Conservation (phyloP, 2,329 filamentous ascomycete species). For the Hypoxylon sp. region DNA sequence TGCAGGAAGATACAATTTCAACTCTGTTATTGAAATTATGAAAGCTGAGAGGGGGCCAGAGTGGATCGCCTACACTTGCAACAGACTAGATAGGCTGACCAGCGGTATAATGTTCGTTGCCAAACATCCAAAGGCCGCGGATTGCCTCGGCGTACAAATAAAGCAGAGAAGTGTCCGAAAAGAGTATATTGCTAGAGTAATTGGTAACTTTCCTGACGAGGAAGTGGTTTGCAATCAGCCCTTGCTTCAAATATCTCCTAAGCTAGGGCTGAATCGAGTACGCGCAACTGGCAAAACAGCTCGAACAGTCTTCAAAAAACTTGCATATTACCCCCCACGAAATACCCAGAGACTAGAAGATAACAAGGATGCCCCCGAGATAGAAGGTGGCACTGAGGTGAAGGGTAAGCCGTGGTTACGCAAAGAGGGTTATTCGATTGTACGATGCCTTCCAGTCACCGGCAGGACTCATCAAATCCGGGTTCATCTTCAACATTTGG, state of each 20-base stretch:
- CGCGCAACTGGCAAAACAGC: constrained; percentile 92
- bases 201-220: constrained; percentile 91
- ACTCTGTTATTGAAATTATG: constrained; percentile 95
- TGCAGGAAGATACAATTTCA: constrained; percentile 95
- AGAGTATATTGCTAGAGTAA: constrained; percentile 93
- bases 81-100: constrained; percentile 92
- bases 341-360: constrained; percentile 31
- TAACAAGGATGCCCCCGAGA: constrained; percentile 33
- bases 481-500: constrained; percentile 94
- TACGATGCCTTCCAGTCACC: constrained; percentile 92
- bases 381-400: constrained; percentile 45
- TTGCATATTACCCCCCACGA: constrained; percentile 88
- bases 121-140: constrained; percentile 85
- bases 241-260: constrained; percentile 93
- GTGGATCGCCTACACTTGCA: constrained; percentile 79
- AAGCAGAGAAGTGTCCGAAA: constrained; percentile 87
- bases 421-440: constrained; percentile 91
- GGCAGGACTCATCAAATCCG: constrained; percentile 95
- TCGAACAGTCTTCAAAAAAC: constrained; percentile 88
- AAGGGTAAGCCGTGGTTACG: constrained; percentile 61
- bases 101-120: constrained; percentile 99
- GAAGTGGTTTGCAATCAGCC: constrained; percentile 94
- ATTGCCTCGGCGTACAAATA: constrained; percentile 82
- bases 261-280: constrained; percentile 94
- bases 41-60: constrained; percentile 76